Evolutionary conservation across 148 eudicot genomes (phyloP).

Genomic region (Talinum fruticosum): DNA sequence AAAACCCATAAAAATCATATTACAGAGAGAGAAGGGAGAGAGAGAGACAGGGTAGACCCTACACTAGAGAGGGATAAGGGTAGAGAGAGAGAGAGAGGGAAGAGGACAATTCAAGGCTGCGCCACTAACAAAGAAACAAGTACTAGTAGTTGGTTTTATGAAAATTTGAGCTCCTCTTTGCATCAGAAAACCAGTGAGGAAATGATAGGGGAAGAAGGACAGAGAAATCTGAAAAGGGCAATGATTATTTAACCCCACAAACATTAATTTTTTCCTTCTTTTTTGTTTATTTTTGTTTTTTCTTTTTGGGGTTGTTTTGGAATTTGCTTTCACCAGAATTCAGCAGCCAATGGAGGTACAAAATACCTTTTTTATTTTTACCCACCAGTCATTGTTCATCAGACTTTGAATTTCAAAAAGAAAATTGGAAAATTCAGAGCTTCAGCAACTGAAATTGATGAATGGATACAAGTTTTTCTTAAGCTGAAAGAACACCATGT

Average conservation of each 20-base stretch:
- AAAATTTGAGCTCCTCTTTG: conserved; percentile 39
- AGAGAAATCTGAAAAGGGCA: conserved; percentile 31
- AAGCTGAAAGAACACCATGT: conserved; percentile 35
- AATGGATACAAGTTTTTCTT: conserved; percentile 17
- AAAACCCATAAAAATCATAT: conserved; percentile 28
- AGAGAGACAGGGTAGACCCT: conserved; percentile 13
- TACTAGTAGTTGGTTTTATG: conserved; percentile 27
- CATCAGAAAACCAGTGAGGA: conserved; percentile 25
- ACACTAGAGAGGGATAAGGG: conserved; percentile 8
- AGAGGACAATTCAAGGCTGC: conserved; percentile 28
- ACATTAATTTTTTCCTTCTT: conserved; percentile 20
- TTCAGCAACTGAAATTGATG: conserved; percentile 22
- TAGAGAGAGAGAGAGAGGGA: neutral
- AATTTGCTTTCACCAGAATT: neutral
- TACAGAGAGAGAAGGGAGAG: neutral
- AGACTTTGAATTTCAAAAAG: conserved; percentile 10
- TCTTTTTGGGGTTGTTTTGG: neutral
- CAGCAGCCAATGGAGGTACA: neutral
- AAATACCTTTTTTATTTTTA: neutral
- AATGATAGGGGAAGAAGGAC: conserved; percentile 29
- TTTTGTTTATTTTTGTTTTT: neutral
- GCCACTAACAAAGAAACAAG: conserved; percentile 29
- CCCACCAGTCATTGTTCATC: conserved; percentile 3
- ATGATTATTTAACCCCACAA: conserved; percentile 38
- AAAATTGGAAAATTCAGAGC: conserved; percentile 3